A percentile compares a stretch with the other conserved stretches of the same genome.
phyloP scores from a whole-genome alignment of 108 stramenopile species.

The Skeletonema potamos region DNA sequence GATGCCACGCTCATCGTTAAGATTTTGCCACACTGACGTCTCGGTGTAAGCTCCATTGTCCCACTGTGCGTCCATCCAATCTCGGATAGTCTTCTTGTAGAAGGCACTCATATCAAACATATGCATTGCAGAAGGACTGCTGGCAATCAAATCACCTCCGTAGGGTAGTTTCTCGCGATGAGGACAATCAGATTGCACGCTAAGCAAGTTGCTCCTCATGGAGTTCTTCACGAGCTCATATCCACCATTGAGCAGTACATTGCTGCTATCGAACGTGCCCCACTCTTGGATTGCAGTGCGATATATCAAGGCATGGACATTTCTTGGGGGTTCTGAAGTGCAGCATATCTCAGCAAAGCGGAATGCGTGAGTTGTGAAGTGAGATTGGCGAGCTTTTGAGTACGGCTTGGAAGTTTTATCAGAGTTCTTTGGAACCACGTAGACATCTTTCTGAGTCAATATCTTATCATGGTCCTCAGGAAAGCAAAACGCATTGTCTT shows the following conservation, averaged over 20 bases:
- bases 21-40: constrained; percentile 42
- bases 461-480: constrained; percentile 37
- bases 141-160: constrained; percentile 48
- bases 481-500: constrained; percentile 7
- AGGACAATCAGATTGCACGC: constrained; percentile 58
- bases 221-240: constrained; percentile 39
- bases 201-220: constrained; percentile 45
- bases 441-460: constrained; percentile 30
- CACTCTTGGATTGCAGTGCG: constrained; percentile 35
- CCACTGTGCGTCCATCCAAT: constrained; percentile 49
- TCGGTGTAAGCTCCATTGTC: constrained; percentile 46
- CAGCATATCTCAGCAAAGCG: constrained; percentile 44
- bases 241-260: constrained; percentile 29
- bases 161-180: constrained; percentile 56
- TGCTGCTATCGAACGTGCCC: constrained; percentile 42
- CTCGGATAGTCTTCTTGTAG: constrained; percentile 47
- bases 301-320: constrained; percentile 26
- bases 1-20: constrained; percentile 38
- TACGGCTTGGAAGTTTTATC: not conserved
- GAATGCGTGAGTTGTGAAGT: constrained; percentile 42
- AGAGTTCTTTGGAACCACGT: constrained; percentile 10
- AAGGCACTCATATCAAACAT: constrained; percentile 50
- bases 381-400: constrained; percentile 29
- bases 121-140: constrained; percentile 30
- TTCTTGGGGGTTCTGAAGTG: constrained; percentile 19